A percentile compares a stretch with the other conserved stretches of the same genome.
Conservation (phyloP, 225 moss, liverwort and hornwort species). For the Polytrichum commune region DNA sequence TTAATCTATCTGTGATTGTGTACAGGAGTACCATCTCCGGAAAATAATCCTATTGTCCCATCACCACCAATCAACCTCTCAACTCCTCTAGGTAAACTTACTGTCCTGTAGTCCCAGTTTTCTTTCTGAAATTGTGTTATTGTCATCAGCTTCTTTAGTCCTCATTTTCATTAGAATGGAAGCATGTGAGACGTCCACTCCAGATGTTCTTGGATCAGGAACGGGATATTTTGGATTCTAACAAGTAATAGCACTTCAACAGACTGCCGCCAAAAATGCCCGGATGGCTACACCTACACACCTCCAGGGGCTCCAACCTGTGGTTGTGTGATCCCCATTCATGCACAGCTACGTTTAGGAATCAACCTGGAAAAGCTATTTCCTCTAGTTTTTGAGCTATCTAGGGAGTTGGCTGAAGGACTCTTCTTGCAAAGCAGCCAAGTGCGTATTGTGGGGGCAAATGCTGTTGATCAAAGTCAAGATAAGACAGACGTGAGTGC, state of each 20-base stretch:
- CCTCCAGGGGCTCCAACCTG: constrained; percentile 65
- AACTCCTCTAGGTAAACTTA: not conserved
- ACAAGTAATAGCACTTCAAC: not conserved
- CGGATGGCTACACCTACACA: constrained; percentile 62
- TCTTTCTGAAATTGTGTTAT: too few species aligned
- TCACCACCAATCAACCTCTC: constrained; percentile 21
- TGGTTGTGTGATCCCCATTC: constrained; percentile 65
- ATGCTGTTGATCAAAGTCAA: constrained; percentile 41
- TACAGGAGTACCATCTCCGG: constrained; percentile 24
- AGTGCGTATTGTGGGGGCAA: constrained; percentile 58
- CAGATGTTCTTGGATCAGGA: not conserved
- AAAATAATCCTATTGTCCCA: constrained; percentile 19
- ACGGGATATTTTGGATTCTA: too few species aligned
- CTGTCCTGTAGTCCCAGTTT: too few species aligned
- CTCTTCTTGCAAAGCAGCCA: constrained; percentile 66
- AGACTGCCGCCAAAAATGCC: constrained; percentile 54
- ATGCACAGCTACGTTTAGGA: constrained; percentile 48
- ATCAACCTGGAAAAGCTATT: constrained; percentile 56
- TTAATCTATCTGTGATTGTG: not conserved
- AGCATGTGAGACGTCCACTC: not conserved
- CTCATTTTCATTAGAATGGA: too few species aligned
- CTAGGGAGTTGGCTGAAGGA: constrained; percentile 59
- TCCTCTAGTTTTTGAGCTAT: constrained; percentile 57
- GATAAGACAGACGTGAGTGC: constrained; percentile 60
- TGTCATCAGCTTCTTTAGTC: too few species aligned